These are phyloP conservation scores for Blastobotrys ciferrii DNA, from an alignment of 1,139 yeast genomes.

Conservation along the genomic window DNA sequence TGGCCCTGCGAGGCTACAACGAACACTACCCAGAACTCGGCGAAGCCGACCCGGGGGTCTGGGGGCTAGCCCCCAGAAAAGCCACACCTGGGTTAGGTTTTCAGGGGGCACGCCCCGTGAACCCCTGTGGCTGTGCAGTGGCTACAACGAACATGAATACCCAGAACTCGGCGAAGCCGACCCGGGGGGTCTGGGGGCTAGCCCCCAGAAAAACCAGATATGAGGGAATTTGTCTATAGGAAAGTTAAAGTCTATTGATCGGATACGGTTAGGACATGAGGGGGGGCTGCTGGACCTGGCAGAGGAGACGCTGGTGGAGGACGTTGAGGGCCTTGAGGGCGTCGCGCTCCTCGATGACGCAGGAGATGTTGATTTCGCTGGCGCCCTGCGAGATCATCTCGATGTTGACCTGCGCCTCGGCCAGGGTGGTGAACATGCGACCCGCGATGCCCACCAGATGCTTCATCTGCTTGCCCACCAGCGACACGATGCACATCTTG, in stretches of 20 bases:
- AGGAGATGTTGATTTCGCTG: slow-evolving; percentile 92
- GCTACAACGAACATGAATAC: too few species aligned
- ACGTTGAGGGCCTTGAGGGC: slow-evolving; percentile 82
- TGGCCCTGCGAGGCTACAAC: too few species aligned
- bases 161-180: too few species aligned
- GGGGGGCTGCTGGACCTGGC: slow-evolving; percentile 17
- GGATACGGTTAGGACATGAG: not conserved
- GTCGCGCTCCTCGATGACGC: slow-evolving; percentile 83
- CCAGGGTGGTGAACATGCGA: slow-evolving; percentile 90
- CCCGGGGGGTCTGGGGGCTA: too few species aligned
- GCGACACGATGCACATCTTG: slow-evolving; percentile 84
- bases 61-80: too few species aligned
- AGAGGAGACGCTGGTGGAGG: slow-evolving; percentile 71
- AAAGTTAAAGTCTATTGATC: not conserved
- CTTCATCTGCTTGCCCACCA: slow-evolving; percentile 97
- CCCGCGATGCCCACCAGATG: slow-evolving; percentile 97
- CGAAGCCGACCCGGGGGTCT: too few species aligned
- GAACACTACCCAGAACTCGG: too few species aligned
- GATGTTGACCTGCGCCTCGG: slow-evolving; percentile 87
- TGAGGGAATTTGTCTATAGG: too few species aligned
- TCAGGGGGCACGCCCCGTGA: too few species aligned
- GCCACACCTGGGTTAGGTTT: too few species aligned
- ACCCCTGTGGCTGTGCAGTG: too few species aligned
- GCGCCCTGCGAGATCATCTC: slow-evolving; percentile 99
- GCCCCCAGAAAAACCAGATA: too few species aligned